Evolutionary conservation across 257 asterid genomes (phyloP), one percentile per base, ranked within the genome.

Genomic region (Solanum appendiculatum): DNA sequence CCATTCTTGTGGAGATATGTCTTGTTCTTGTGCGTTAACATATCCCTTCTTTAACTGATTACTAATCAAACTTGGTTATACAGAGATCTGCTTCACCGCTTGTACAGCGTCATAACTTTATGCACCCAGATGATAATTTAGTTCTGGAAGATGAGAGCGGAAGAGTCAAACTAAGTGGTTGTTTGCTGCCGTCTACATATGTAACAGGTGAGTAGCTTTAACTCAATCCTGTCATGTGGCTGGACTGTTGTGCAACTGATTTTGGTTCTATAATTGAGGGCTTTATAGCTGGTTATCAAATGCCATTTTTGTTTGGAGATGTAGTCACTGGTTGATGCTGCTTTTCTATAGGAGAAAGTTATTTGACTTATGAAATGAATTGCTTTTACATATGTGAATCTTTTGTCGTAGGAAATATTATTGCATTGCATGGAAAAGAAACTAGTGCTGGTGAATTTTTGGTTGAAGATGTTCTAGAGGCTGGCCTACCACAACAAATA

Each of bases 81-180:
- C 98, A 97, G 99, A 93, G 99, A 88, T 93, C 99, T 87, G 88
- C 91, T 66, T 88, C 85, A 58, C 98, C 95, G 48, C 94, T 97
- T 82, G 95, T 94, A 63, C 87, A 89, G 84, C 96, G 95, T 89
- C 98, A 93, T 89, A 93, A 93, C 86, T 96, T 97, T 86, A 78
- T 87, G 58, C 96, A 95, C 89, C 92, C 94, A 2, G 99, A 95
- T 42, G 99, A 96, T 91, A 89, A 90, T 90, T 91, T 97, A 88
- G 85, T 93, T 90, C 86, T 97, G 93, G 99, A 97, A 92, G 99
- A 97, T 78, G 99, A 96, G 89, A 94, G 98, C 86, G 99, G 99
- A 90, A 93, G 99, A 94, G 98, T 97, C 85, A 96, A 93, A 91
- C 95, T 96, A 18, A 87, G 94, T 68, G 97, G 99, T 44, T 37